These are phyloP conservation scores for Tulasnella sp. DNA, from an alignment of 768 basidiomycete species.

Conservation along the genomic window DNA sequence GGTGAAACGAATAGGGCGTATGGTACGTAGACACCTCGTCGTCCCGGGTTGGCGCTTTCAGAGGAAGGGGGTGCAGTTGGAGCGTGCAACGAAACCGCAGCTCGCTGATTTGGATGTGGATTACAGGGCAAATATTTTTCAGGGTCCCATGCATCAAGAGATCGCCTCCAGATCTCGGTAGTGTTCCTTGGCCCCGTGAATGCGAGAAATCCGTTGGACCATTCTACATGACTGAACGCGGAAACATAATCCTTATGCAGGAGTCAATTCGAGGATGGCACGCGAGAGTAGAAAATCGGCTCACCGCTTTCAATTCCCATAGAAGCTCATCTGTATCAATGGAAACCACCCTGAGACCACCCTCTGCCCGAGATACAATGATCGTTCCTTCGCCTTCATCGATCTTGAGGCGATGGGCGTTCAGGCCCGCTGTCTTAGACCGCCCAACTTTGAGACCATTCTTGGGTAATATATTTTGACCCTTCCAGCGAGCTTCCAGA, in stretches of 20 bases:
- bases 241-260: constrained; percentile 28
- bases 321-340: constrained; percentile 35
- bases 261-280: not conserved
- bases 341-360: constrained; percentile 49
- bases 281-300: constrained; percentile 20
- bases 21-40: constrained; percentile 44
- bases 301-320: constrained; percentile 51
- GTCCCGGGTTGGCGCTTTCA: not conserved
- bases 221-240: constrained; percentile 55
- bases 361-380: constrained; percentile 41
- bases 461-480: too few relatives aligned
- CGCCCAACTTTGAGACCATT: too few relatives aligned
- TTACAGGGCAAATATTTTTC: too few relatives aligned
- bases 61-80: too few relatives aligned
- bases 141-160: too few relatives aligned
- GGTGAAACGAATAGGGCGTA: constrained; percentile 46
- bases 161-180: constrained; percentile 52
- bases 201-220: constrained; percentile 53
- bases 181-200: constrained; percentile 42
- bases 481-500: too few relatives aligned
- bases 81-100: not conserved
- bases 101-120: not conserved
- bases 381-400: constrained; percentile 49
- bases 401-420: constrained; percentile 68
- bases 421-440: too few relatives aligned